Base-by-base conservation (phyloP, 306 rosid species). In the Pterocarpus macrocarpus region DNA sequence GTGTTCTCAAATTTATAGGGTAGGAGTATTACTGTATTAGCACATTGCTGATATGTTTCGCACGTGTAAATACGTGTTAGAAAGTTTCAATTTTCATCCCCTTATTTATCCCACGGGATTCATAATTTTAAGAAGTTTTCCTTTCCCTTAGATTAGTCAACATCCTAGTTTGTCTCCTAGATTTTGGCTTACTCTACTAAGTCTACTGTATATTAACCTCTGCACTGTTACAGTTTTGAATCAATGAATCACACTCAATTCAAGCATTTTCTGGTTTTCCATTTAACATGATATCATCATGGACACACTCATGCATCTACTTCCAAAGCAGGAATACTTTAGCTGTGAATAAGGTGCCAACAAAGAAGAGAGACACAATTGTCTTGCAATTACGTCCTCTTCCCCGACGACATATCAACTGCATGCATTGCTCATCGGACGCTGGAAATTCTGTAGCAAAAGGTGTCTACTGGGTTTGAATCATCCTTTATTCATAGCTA, bases 161-260 rank as follows among this genome's bases (percentile, higher is more conserved):
- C 38, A 43, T 53, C 82, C 86, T 83, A 65, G 41, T 83, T 78
- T 71, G 57, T 56, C 66, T 83, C 80, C 86, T 65, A 72, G 76
- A 73, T 57, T 67, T 47, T 5, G 36, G 87, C 8, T n/a, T 16
- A 66, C 52, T 71, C 63, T 16, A 35, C n/a, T 69, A 13, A 4
- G 47, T 43, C 47, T 1, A 39, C 10, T 53, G 45, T 69, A 75
- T 69, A 36, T 15, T n/a, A 71, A 77, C 28, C 52, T 39, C 12
- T 66, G 17, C 5, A 50, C 11, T 58, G 32, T 75, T 36, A 76
- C 61, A 76, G 14, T 50, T 52, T 30, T 53, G 69, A 70, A 63
- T 33, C 79, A 44, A 44, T 5, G 35, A 83, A 52, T 57, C 4
- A 7, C 6, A 17, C 41, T 64, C 47, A 63, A 52, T 61, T 64